Percentiles rank a stretch among this genome's conserved stretches.
These are phyloP conservation scores for Zygnema circumcarinatum DNA, from an alignment of 139 green algal species.

Conservation along the genomic window DNA sequence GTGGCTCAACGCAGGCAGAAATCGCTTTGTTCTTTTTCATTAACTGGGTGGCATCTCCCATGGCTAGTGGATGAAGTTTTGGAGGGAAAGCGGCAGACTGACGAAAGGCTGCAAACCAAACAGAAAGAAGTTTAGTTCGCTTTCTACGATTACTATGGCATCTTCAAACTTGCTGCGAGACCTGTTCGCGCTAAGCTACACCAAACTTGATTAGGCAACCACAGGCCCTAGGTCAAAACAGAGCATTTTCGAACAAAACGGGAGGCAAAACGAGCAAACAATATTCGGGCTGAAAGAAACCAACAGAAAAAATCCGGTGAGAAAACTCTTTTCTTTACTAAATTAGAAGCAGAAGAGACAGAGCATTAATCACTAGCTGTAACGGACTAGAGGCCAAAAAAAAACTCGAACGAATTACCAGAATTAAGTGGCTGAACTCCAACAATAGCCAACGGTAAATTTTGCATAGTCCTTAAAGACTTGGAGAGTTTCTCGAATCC, in stretches of 20 bases:
- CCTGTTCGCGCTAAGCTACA: no score
- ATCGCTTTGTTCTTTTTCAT: not conserved
- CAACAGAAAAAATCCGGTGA: no score
- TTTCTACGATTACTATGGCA: not conserved
- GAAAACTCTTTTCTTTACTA: no score
- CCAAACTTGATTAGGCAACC: no score
- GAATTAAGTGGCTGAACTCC: constrained; percentile 41
- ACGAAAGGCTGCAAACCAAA: constrained; percentile 36
- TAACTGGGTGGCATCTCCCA: not conserved
- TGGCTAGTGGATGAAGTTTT: constrained; percentile 47
- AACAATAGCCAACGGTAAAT: constrained; percentile 49
- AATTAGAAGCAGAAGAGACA: no score
- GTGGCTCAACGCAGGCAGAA: constrained; percentile 43
- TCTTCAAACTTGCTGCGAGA: no score
- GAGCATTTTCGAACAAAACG: no score
- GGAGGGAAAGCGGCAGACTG: constrained; percentile 51
- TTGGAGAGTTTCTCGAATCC: constrained; percentile 54
- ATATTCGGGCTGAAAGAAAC: no score
- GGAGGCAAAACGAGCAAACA: no score
- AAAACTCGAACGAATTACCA: constrained; percentile 43
- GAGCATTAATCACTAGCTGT: no score
- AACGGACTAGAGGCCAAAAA: no score
- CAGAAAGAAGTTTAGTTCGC: not conserved
- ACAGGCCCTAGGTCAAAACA: no score
- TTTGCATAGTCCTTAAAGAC: constrained; percentile 21